Conservation (phyloP, 139 green algal species). For the Micromonas commoda region DNA sequence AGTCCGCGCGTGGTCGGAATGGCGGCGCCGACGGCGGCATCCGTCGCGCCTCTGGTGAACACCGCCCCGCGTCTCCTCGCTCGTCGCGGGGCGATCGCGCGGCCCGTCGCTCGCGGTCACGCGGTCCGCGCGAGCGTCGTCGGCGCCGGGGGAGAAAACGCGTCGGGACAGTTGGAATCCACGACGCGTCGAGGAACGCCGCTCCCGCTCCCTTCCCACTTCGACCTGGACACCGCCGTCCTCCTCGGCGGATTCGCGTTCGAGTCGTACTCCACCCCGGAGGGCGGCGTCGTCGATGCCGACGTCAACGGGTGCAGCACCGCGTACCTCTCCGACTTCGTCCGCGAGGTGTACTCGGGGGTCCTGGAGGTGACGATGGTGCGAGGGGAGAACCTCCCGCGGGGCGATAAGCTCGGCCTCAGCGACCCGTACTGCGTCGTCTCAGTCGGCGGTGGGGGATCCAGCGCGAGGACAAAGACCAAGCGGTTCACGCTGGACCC, state of each 20-base stretch:
- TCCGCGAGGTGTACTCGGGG: conserved; percentile 8
- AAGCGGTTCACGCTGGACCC: background rate
- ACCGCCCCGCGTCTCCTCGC: too few species aligned
- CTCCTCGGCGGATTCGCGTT: conserved; percentile 27
- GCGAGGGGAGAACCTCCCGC: background rate
- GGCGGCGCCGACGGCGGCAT: too few species aligned
- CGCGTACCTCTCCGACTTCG: conserved; percentile 11
- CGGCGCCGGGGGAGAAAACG: too few species aligned
- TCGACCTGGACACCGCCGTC: conserved; percentile 17
- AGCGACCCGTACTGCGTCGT: background rate
- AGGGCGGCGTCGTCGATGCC: conserved; percentile 9
- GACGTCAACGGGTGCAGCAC: conserved; percentile 1
- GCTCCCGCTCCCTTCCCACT: background rate
- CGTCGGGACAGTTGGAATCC: too few species aligned
- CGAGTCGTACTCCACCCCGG: conserved; percentile 18
- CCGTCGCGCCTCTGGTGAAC: too few species aligned
- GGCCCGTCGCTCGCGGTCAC: too few species aligned
- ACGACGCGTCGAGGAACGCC: background rate
- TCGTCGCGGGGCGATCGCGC: too few species aligned
- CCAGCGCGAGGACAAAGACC: background rate
- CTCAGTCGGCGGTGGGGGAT: background rate
- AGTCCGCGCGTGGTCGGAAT: too few species aligned
- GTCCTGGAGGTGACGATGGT: conserved; percentile 2
- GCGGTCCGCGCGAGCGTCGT: too few species aligned
- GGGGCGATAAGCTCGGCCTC: background rate